Conservation (phyloP, 2,329 filamentous ascomycete species). For the Epichloe elymi region DNA sequence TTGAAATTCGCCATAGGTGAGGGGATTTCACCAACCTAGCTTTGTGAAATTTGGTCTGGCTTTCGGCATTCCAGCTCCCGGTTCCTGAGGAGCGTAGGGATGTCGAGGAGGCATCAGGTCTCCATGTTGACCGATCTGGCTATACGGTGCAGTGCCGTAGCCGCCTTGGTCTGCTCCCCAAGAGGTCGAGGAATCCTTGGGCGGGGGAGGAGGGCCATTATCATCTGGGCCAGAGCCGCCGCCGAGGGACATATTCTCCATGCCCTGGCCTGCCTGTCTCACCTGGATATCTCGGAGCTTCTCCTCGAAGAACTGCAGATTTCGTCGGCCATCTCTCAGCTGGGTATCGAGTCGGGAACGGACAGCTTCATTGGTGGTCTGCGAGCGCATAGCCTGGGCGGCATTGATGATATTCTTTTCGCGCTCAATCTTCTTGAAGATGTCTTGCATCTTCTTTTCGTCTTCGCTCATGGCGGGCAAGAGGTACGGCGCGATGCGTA, state of each 20-base stretch:
- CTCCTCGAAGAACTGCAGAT: slow-evolving; percentile 92
- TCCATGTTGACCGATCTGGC: slow-evolving; percentile 48
- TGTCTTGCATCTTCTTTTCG: slow-evolving; percentile 56
- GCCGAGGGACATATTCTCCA: slow-evolving; percentile 54
- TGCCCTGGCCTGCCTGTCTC: slow-evolving; percentile 56
- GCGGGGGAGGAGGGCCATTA: slow-evolving; percentile 44
- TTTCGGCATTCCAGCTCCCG: slow-evolving; percentile 56
- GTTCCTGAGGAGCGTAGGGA: slow-evolving; percentile 59
- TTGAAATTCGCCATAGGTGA: not conserved
- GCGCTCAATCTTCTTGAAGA: slow-evolving; percentile 94
- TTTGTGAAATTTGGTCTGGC: slow-evolving; percentile 86
- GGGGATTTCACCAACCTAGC: slow-evolving; percentile 51
- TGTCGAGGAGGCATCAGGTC: slow-evolving; percentile 71
- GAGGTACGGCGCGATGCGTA: slow-evolving; percentile 23
- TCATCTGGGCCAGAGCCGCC: slow-evolving; percentile 26
- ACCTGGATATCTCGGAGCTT: slow-evolving; percentile 79
- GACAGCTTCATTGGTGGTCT: slow-evolving; percentile 86
- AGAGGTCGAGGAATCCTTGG: slow-evolving; percentile 49
- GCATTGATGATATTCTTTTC: slow-evolving; percentile 92
- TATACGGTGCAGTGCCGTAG: slow-evolving; percentile 44
- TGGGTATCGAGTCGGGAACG: slow-evolving; percentile 84
- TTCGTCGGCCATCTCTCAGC: slow-evolving; percentile 84
- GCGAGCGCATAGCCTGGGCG: slow-evolving; percentile 87
- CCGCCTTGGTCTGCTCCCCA: slow-evolving; percentile 40
- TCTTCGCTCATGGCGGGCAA: slow-evolving; percentile 48